phyloP scores from a whole-genome alignment of 2,329 filamentous ascomycete species.

The Cladosporium sp. region DNA sequence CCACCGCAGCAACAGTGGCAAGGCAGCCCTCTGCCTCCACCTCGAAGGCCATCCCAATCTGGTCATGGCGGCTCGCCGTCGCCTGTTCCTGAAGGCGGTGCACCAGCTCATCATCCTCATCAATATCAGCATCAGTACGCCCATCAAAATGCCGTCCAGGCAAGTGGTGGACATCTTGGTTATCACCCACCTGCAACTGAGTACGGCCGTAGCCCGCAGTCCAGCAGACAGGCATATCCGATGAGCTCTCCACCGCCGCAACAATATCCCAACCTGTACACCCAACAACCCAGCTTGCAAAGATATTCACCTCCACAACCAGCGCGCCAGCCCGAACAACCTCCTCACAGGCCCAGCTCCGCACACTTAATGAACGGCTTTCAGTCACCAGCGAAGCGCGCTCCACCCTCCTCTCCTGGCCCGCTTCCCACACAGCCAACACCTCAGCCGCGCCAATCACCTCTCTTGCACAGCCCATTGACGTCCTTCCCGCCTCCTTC shows the following conservation, averaged over 20 bases:
- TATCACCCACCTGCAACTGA: conserved; percentile 4
- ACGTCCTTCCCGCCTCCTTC: conserved; percentile 26
- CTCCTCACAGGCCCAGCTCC: conserved; percentile 16
- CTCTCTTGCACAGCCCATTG: conserved; percentile 22
- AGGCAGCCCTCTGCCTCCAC: conserved; percentile 21
- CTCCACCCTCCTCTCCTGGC: conserved; percentile 12
- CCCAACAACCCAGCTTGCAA: conserved; percentile 15
- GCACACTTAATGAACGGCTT: conserved; percentile 27
- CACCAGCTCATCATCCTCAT: conserved; percentile 19
- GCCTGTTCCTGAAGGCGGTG: conserved; percentile 19
- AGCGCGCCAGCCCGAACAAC: conserved; percentile 1
- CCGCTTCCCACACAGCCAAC: not conserved
- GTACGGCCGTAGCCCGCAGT: conserved; percentile 1
- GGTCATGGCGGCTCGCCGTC: conserved; percentile 18
- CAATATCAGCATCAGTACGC: conserved; percentile 48
- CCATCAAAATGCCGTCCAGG: conserved; percentile 28
- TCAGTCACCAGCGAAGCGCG: conserved; percentile 22
- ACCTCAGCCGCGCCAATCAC: conserved; percentile 14
- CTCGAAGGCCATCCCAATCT: conserved; percentile 16
- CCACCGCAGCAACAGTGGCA: conserved; percentile 27
- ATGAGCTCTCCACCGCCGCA: conserved; percentile 1
- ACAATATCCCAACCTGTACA: conserved; percentile 1
- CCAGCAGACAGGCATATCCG: not conserved
- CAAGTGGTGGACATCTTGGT: conserved; percentile 20
- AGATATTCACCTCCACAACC: conserved; percentile 10